Percentiles rank a stretch among this genome's conserved stretches.
These are phyloP conservation scores for Quercus cerris DNA, from an alignment of 306 rosid genomes.

Conservation along the genomic window DNA sequence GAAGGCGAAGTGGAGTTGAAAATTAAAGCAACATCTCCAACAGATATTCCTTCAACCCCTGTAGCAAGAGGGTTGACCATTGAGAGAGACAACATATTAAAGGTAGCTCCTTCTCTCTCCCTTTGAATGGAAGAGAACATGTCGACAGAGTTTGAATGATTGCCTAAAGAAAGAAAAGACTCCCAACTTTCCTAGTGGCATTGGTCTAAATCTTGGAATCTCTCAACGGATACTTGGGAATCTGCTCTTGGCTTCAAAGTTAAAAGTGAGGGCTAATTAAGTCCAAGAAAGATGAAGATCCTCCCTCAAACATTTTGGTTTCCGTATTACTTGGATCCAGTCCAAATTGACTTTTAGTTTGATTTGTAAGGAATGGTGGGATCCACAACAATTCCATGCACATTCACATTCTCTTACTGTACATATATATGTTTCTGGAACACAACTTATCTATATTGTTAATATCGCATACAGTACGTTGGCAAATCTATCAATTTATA, in stretches of 20 bases:
- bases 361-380: no score
- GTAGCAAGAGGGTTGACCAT: background rate
- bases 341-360: constrained; percentile 4
- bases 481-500: no score
- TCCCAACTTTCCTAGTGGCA: constrained; percentile 38
- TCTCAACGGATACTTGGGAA: constrained; percentile 46
- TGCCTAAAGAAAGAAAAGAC: constrained; percentile 30
- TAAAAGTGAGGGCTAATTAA: background rate
- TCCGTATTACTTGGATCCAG: constrained; percentile 1
- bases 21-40: background rate
- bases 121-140: constrained; percentile 1
- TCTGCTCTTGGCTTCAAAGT: constrained; percentile 28
- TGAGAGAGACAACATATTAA: constrained; percentile 32
- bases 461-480: no score
- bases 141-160: constrained; percentile 11
- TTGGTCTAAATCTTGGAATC: constrained; percentile 61
- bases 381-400: no score
- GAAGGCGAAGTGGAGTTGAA: constrained; percentile 16
- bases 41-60: background rate
- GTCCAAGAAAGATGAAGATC: constrained; percentile 2
- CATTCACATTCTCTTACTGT: no score
- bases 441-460: no score
- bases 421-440: no score
- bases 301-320: background rate
- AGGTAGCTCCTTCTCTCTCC: constrained; percentile 5